Conservation (phyloP, 2,329 filamentous ascomycete species). For the Cucurbitaria berberidis region DNA sequence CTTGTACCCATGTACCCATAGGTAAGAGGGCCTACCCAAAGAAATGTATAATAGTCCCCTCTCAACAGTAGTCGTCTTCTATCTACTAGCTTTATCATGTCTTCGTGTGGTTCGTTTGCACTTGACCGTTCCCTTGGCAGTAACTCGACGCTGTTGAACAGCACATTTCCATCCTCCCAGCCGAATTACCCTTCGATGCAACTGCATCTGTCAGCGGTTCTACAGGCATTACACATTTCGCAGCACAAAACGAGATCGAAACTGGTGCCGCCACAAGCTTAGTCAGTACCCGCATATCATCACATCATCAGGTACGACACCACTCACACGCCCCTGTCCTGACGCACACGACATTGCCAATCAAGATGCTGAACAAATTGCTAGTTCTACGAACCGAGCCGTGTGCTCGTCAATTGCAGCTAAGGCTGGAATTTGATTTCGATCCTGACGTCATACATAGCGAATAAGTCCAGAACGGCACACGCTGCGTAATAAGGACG, state of each 20-base stretch:
- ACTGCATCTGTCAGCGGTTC: conserved; percentile 3
- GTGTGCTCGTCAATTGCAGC: background rate
- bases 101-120: conserved; percentile 12
- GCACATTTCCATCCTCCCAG: conserved; percentile 1
- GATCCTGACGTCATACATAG: conserved; percentile 21
- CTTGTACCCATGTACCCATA: background rate
- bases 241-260: background rate
- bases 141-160: conserved; percentile 12
- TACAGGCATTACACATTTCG: background rate
- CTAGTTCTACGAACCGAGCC: conserved; percentile 2
- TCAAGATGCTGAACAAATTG: background rate
- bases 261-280: background rate
- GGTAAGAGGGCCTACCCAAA: background rate
- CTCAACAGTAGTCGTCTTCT: conserved; percentile 4
- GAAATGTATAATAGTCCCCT: conserved; percentile 30
- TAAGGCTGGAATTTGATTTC: background rate
- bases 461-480: conserved; percentile 5
- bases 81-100: conserved; percentile 12
- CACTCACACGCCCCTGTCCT: background rate
- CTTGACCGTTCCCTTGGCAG: conserved; percentile 11
- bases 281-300: conserved; percentile 6
- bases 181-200: conserved; percentile 8
- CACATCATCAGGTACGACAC: conserved; percentile 20
- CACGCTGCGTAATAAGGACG: conserved; percentile 1
- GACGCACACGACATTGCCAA: background rate